Base-by-base conservation (phyloP, 2,329 filamentous ascomycete genomes). In the Pseudonectria foliicola region DNA sequence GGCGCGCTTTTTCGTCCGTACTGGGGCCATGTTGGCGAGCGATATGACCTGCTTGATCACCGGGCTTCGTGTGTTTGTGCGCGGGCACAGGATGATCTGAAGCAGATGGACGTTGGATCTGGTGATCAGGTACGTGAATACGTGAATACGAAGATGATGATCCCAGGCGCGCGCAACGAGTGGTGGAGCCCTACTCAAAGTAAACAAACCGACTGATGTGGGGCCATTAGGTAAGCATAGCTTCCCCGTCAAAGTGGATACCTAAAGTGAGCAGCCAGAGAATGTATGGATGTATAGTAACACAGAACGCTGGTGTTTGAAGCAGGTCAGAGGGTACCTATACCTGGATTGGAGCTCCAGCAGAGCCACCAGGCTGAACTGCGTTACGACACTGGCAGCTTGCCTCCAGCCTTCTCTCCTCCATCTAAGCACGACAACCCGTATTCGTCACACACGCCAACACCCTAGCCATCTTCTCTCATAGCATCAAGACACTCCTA, bases 1-100 rank as follows among this genome's bases (percentile, higher is more conserved):
- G 21, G 35, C 38, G 44, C 50, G 53, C 39, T 57, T 62, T 35
- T 55, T 59, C 12, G 62, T 58, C 49, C 66, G 64, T 36, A 59
- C 58, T 35, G 67, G 67, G 39, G 66, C 64, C 71, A 74, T 76
- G 35, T 29, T 57, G 42, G 35, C 40, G 46, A 21, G 18, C 18
- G 18, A 21, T 8, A 8, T 21, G 18, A 21, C 8, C 5, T 5
- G 8, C 5, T 5, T 21, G 8, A 6, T 5, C 5, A 21, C 8
- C 18, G 18, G 5, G 18, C 8, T 21, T 21, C 18, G 18, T 21
- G 5, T 21, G 8, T 8, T 21, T 21, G 18, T 21, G 8, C 8
- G 18, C 18, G 18, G 5, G 18, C 18, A 8, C 18, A 8, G 18
- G 18, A 21, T 21, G 18, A 8, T 35, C 21, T 30, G 30, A 33